phyloP scores from a whole-genome alignment of 2,329 filamentous ascomycete species.

The Malbranchea zuffiana region DNA sequence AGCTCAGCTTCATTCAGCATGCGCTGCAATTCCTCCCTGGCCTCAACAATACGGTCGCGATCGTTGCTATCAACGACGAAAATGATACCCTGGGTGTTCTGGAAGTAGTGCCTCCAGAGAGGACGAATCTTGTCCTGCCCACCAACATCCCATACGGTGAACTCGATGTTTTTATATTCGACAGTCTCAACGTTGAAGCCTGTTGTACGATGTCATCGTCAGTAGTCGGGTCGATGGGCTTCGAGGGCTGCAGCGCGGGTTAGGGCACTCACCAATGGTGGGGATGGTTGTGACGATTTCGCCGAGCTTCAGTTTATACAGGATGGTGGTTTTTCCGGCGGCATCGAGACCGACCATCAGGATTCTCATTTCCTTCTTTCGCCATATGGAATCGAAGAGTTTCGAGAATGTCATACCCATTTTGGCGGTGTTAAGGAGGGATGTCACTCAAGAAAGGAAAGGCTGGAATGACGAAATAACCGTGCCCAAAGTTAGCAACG shows the following conservation, averaged over 20 bases:
- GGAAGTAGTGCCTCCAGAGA: conserved; percentile 99
- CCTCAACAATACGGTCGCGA: conserved; percentile 94
- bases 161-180: conserved; percentile 99
- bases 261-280: conserved; percentile 68
- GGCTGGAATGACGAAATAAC: conserved; percentile 7
- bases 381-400: conserved; percentile 91
- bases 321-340: conserved; percentile 98
- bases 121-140: conserved; percentile 99
- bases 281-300: conserved; percentile 99
- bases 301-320: conserved; percentile 96
- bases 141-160: conserved; percentile 99
- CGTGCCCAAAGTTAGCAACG: conserved; percentile 14
- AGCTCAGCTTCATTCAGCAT: conserved; percentile 99
- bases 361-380: conserved; percentile 99
- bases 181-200: conserved; percentile 99
- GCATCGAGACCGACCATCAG: conserved; percentile 99
- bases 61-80: conserved; percentile 99
- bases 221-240: conserved; percentile 5
- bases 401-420: conserved; percentile 99
- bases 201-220: conserved; percentile 27
- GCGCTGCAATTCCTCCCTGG: conserved; percentile 87
- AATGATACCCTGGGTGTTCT: conserved; percentile 98
- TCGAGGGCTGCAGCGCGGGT: background rate
- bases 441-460: conserved; percentile 2
- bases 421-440: conserved; percentile 37